phyloP scores from a whole-genome alignment of 257 asterid species.

The Solanum chiquidenum region DNA sequence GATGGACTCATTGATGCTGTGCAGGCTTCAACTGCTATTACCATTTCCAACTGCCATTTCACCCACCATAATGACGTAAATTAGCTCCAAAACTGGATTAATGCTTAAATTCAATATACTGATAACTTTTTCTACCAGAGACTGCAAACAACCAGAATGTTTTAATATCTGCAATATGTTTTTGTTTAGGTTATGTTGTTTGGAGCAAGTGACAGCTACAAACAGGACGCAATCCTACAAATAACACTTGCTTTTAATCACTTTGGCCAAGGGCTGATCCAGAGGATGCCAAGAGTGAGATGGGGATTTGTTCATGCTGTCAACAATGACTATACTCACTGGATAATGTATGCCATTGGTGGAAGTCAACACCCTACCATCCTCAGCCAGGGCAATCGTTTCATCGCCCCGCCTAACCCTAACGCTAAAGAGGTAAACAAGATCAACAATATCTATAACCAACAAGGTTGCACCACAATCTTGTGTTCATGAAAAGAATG shows the following conservation, averaged over 20 bases:
- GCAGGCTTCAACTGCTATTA: conserved; percentile 18
- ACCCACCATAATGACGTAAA: conserved; percentile 22
- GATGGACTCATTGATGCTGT: conserved; percentile 28
- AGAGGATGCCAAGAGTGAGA: conserved; percentile 30
- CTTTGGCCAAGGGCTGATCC: conserved; percentile 21
- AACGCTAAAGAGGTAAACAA: conserved; percentile 48
- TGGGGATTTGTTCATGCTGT: conserved; percentile 24
- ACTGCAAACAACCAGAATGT: neutral
- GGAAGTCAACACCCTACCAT: conserved; percentile 26
- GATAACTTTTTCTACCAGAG: neutral
- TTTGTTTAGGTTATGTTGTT: conserved; percentile 18
- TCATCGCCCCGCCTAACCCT: conserved; percentile 34
- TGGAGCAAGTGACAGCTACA: conserved; percentile 17
- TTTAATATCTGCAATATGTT: neutral
- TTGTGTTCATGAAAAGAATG: neutral
- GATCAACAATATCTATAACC: neutral
- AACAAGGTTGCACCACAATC: neutral
- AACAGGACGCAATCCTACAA: conserved; percentile 12
- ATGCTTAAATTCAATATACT: neutral
- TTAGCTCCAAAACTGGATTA: neutral
- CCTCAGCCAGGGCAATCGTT: conserved; percentile 31
- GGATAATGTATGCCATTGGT: conserved; percentile 32
- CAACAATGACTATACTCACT: conserved; percentile 23
- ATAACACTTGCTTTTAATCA: conserved; percentile 25
- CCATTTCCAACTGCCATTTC: conserved; percentile 26